These are phyloP conservation scores for Flammula alnicola DNA, from an alignment of 1,284 basidiomycete species.

Conservation along the genomic window DNA sequence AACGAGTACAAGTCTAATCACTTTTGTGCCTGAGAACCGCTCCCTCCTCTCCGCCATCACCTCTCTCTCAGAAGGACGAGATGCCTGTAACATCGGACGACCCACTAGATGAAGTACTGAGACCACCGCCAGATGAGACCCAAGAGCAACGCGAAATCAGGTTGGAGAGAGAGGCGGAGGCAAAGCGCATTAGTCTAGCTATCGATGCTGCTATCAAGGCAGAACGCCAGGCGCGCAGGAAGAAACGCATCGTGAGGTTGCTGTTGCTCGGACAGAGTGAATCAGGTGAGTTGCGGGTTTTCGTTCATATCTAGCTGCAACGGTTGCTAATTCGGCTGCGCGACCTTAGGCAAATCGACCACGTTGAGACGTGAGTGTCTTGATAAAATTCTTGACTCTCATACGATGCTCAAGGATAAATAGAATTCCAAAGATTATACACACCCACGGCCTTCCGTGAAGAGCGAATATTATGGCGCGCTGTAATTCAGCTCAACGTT, in stretches of 20 bases:
- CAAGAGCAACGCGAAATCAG: slow-evolving; percentile 55
- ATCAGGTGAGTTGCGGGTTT: slow-evolving; percentile 53
- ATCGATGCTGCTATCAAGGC: slow-evolving; percentile 71
- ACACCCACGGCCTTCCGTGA: slow-evolving; percentile 76
- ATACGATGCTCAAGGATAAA: slow-evolving; percentile 11
- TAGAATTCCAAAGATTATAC: slow-evolving; percentile 81
- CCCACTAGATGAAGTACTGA: slow-evolving; percentile 66
- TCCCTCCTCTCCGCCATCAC: slow-evolving; percentile 19
- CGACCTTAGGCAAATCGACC: slow-evolving; percentile 67
- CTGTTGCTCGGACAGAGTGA: slow-evolving; percentile 77
- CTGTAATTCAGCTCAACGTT: slow-evolving; percentile 80
- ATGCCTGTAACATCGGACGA: slow-evolving; percentile 50
- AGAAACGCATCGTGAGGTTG: slow-evolving; percentile 66
- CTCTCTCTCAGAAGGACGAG: slow-evolving; percentile 11
- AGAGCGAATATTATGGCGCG: slow-evolving; percentile 76
- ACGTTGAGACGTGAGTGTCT: slow-evolving; percentile 68
- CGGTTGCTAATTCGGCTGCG: slow-evolving; percentile 3
- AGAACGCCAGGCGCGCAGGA: slow-evolving; percentile 63
- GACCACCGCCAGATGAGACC: slow-evolving; percentile 66
- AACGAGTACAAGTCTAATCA: slow-evolving; percentile 22
- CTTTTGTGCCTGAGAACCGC: slow-evolving; percentile 27
- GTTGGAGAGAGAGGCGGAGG: slow-evolving; percentile 62
- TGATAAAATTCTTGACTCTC: slow-evolving; percentile 1
- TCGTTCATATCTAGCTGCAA: neutral
- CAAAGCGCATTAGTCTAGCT: slow-evolving; percentile 59